phyloP scores from a whole-genome alignment of 805 yeast genomes.

The Candida argentea region DNA sequence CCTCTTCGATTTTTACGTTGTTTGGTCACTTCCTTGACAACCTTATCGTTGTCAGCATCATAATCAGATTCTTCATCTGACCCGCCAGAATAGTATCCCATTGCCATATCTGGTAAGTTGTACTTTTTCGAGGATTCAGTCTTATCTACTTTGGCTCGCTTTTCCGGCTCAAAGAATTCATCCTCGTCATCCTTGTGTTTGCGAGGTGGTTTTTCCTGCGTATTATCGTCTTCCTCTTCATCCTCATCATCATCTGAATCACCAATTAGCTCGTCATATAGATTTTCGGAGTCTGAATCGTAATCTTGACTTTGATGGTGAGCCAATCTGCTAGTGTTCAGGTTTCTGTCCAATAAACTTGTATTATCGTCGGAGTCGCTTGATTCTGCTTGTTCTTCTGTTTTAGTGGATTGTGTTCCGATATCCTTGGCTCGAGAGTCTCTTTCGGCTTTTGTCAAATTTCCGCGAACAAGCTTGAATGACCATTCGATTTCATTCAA shows the following conservation, averaged over 20 bases:
- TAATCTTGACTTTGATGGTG: constrained; percentile 14
- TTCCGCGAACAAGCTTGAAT: constrained; percentile 37
- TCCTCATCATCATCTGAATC: constrained; percentile 33
- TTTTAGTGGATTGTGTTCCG: constrained; percentile 8
- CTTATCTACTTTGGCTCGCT: constrained; percentile 8
- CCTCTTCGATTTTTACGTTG: constrained; percentile 87
- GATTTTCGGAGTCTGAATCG: constrained; percentile 11
- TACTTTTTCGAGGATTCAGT: constrained; percentile 18
- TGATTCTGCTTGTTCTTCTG: constrained; percentile 5
- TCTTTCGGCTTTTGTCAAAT: constrained; percentile 29
- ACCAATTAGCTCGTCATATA: constrained; percentile 30
- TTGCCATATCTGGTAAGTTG: constrained; percentile 56
- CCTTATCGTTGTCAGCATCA: constrained; percentile 32
- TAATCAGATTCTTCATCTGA: constrained; percentile 51
- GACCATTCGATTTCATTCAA: constrained; percentile 33
- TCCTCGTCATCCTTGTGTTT: constrained; percentile 9
- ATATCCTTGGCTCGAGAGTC: constrained; percentile 15
- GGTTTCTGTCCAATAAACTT: no score
- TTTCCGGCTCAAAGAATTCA: constrained; percentile 20
- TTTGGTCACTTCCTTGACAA: constrained; percentile 42
- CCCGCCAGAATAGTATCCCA: constrained; percentile 82
- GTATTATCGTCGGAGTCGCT: constrained; percentile 7
- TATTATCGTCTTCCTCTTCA: constrained; percentile 25
- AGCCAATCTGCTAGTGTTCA: constrained; percentile 13
- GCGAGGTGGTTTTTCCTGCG: constrained; percentile 54